These are phyloP conservation scores for Aurantiochytrium sp. DNA, from an alignment of 108 stramenopile genomes.

Conservation along the genomic window DNA sequence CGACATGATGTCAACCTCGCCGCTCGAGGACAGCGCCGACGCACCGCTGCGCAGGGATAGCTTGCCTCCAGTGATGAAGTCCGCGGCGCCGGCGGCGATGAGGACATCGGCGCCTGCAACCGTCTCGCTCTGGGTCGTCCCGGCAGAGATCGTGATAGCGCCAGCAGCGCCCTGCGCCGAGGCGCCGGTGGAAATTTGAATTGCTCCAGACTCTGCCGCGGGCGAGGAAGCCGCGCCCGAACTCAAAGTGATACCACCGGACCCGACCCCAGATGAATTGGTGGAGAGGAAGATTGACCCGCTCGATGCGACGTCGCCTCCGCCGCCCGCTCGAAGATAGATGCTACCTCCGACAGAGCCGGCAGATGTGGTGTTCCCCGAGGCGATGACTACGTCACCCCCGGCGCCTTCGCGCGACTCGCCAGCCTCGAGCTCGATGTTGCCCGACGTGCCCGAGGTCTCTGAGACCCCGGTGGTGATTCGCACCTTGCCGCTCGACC, in stretches of 20 bases:
- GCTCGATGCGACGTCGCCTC: background rate
- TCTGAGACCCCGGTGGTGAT: background rate
- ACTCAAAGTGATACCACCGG: background rate
- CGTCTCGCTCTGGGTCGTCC: background rate
- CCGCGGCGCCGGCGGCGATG: constrained; percentile 35
- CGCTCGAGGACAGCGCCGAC: constrained; percentile 32
- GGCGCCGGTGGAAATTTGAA: background rate
- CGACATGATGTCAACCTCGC: constrained; percentile 28
- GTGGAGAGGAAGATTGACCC: background rate
- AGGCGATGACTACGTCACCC: background rate
- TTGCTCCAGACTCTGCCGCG: background rate
- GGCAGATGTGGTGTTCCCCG: background rate
- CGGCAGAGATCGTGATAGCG: constrained; percentile 31
- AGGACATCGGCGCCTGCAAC: constrained; percentile 36
- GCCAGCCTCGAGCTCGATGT: background rate
- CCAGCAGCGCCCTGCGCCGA: background rate
- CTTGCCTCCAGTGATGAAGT: constrained; percentile 34
- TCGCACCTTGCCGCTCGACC: background rate
- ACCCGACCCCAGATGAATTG: background rate
- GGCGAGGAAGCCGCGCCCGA: background rate
- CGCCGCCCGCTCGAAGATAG: background rate
- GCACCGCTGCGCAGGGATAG: constrained; percentile 42
- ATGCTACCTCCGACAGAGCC: background rate
- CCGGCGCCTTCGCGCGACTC: background rate
- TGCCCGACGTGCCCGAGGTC: background rate